These are phyloP conservation scores for Endoconidiophora laricicola DNA, from an alignment of 2,329 filamentous ascomycete species.

Conservation along the genomic window DNA sequence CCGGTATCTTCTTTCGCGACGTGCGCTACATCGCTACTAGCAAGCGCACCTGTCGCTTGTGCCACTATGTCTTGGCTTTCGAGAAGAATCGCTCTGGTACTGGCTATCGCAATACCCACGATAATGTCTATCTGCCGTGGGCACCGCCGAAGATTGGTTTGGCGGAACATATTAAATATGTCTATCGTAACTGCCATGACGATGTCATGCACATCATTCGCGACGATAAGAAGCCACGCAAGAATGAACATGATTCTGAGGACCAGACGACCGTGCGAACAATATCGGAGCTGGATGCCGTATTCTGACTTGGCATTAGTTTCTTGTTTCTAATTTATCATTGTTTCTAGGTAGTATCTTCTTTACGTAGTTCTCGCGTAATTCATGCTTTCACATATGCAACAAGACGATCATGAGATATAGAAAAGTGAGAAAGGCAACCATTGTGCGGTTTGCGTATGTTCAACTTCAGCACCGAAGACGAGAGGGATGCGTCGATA, in stretches of 20 bases:
- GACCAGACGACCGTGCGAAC: not conserved
- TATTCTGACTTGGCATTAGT: not conserved
- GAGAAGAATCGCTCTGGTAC: not conserved
- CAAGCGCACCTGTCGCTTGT: slow-evolving; percentile 23
- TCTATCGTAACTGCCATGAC: not conserved
- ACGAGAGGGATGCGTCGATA: too few species aligned
- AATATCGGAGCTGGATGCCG: not conserved
- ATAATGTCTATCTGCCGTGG: slow-evolving; percentile 1
- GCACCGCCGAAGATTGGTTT: not conserved
- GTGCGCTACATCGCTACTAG: slow-evolving; percentile 21
- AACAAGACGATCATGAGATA: not conserved
- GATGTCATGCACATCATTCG: not conserved
- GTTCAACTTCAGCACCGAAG: too few species aligned
- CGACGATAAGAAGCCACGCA: not conserved
- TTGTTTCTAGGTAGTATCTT: not conserved
- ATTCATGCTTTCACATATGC: not conserved
- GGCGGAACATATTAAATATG: not conserved
- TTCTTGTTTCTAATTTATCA: not conserved
- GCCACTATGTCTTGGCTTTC: slow-evolving; percentile 18
- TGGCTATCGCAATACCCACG: not conserved
- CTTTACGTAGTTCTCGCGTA: not conserved
- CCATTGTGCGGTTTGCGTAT: too few species aligned
- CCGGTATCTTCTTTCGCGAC: slow-evolving; percentile 17
- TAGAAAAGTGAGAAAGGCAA: too few species aligned
- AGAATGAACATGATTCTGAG: not conserved